A percentile compares a stretch with the other conserved stretches of the same genome.
Evolutionary conservation across 192 early-diverging fungal genomes (phyloP).

Genomic region (Gorgonomyces haynaldii): DNA sequence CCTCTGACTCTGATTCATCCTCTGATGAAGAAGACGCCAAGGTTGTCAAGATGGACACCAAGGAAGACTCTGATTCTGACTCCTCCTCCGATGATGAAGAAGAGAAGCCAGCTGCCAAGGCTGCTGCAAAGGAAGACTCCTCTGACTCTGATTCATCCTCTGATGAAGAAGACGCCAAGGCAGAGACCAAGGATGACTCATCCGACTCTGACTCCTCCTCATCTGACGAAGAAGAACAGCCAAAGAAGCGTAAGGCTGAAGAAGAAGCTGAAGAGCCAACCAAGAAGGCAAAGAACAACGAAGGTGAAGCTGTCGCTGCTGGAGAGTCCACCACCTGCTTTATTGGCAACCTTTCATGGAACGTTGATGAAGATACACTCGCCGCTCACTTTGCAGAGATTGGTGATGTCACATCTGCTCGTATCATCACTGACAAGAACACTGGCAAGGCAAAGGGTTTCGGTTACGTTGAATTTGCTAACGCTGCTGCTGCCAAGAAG

Average conservation of each 20-base stretch:
- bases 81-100: slow-evolving; percentile 32
- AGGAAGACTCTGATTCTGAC: slow-evolving; percentile 17
- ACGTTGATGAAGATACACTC: slow-evolving; percentile 54
- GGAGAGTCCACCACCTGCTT: slow-evolving; percentile 46
- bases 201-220: slow-evolving; percentile 15
- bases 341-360: slow-evolving; percentile 65
- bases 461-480: slow-evolving; percentile 80
- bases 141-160: slow-evolving; percentile 16
- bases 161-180: slow-evolving; percentile 25
- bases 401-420: slow-evolving; percentile 60
- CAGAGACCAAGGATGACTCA: slow-evolving; percentile 16
- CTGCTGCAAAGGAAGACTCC: slow-evolving; percentile 23
- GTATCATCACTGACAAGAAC: slow-evolving; percentile 65
- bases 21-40: slow-evolving; percentile 31
- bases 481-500: slow-evolving; percentile 49
- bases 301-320: slow-evolving; percentile 13
- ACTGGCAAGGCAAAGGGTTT: slow-evolving; percentile 71
- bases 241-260: slow-evolving; percentile 29
- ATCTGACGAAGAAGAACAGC: slow-evolving; percentile 16
- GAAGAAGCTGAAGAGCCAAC: slow-evolving; percentile 24
- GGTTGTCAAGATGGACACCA: slow-evolving; percentile 14
- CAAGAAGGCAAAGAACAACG: slow-evolving; percentile 47
- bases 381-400: slow-evolving; percentile 47
- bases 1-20: slow-evolving; percentile 17
- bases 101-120: slow-evolving; percentile 18